A percentile compares a stretch with the other conserved stretches of the same genome.
Conservation (phyloP, 2,329 filamentous ascomycete species). For the Diplocarpon mali region DNA sequence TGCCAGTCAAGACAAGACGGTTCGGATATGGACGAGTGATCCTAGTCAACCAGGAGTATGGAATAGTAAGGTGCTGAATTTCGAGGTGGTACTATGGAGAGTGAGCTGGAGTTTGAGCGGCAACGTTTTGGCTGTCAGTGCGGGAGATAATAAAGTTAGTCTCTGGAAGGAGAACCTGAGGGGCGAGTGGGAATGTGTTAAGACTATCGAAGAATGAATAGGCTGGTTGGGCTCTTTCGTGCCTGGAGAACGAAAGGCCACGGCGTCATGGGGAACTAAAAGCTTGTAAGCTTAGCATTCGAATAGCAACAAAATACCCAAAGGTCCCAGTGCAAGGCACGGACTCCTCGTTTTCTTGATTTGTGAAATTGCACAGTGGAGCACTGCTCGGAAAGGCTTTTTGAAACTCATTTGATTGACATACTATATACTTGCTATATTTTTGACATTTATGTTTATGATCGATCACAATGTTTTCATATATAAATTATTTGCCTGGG, state of each 20-base stretch:
- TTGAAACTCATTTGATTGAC: no score
- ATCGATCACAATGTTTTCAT: no score
- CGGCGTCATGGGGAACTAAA: slow-evolving; percentile 17
- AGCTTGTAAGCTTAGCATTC: slow-evolving; percentile 17
- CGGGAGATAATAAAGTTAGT: slow-evolving; percentile 91
- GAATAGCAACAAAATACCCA: slow-evolving; percentile 3
- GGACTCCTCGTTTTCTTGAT: neutral
- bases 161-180: slow-evolving; percentile 97
- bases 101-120: slow-evolving; percentile 97
- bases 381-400: no score
- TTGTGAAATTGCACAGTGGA: neutral
- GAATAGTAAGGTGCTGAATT: slow-evolving; percentile 74
- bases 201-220: slow-evolving; percentile 78
- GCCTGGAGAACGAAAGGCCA: slow-evolving; percentile 7
- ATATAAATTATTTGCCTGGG: no score
- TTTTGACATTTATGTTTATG: no score
- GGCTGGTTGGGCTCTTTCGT: slow-evolving; percentile 4
- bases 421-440: no score
- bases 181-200: slow-evolving; percentile 94
- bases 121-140: slow-evolving; percentile 88
- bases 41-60: slow-evolving; percentile 58
- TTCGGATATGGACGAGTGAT: slow-evolving; percentile 89
- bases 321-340: slow-evolving; percentile 11
- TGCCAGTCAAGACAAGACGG: slow-evolving; percentile 92
- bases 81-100: slow-evolving; percentile 86